Evolutionary conservation across 2,329 filamentous ascomycete genomes (phyloP), one percentile per base, ranked within the genome.

Genomic region (Pleurostoma richardsiae): DNA sequence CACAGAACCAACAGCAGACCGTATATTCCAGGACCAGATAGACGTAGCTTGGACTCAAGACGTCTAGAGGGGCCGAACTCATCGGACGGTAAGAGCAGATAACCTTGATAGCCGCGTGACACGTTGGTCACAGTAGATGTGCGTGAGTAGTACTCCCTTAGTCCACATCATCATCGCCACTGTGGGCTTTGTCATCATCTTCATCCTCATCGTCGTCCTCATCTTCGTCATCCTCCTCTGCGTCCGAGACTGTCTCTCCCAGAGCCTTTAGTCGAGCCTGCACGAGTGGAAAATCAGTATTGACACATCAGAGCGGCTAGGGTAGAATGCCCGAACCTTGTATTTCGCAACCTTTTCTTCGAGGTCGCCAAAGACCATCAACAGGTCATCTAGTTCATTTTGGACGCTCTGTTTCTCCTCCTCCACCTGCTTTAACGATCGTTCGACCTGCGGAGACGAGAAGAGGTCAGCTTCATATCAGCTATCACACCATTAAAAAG

Each of bases 351-450:
- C 73, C 68, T 91, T 92, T 45, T 89, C 86, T 39, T 94, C 88
- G 19, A 90, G 61, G 59, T 94, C 88, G 10, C 81, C 83, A 64
- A 91, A 89, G 4, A 94, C 84, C 70, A 92, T 86, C 33, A 94
- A 69, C 45, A 92, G 72, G 62, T 94, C 88, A 55, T 94, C 88
- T 41, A 92, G 72, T 63, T 94, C 88, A 3, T 79, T 75, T 60
- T 92, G 88, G 4, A 77, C 76, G 2, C 77, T 68, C 50, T 81
- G 74, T 46, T 79, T 82, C 48, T 85, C 82, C 49, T 81, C 76
- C 54, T 83, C 80, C 51, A 79, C 83, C 52, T 77, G 68, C 41
- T 65, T 59, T 11, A 66, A 44, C 28, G 62, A 55, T 4, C 55
- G 50, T 44, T 69, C 60, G 40, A 58, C 52, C 66, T 72, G 43